Evolutionary conservation across 768 basidiomycete genomes (phyloP).

Genomic region (Lactarius sp.): DNA sequence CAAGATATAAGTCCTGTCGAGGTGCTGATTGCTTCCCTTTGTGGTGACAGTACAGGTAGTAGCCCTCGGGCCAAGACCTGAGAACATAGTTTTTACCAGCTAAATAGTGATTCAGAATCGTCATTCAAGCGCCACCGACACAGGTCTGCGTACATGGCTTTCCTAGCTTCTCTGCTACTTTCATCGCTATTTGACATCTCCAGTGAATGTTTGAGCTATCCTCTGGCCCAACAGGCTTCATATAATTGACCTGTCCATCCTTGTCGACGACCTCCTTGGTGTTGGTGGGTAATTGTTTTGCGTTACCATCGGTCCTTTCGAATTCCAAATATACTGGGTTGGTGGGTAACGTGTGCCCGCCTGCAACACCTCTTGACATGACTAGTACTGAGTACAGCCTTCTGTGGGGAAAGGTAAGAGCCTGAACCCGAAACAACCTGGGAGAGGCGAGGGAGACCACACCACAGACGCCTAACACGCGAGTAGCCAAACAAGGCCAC

Average conservation of each 20-base stretch:
- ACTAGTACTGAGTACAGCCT: not conserved
- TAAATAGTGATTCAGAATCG: slow-evolving; percentile 27
- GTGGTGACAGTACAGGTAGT: slow-evolving; percentile 69
- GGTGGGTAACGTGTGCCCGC: slow-evolving; percentile 38
- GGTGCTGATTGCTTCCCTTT: slow-evolving; percentile 53
- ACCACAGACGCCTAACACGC: not conserved
- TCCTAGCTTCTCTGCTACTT: slow-evolving; percentile 41
- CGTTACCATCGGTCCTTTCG: slow-evolving; percentile 54
- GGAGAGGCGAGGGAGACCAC: not conserved
- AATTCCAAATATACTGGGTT: slow-evolving; percentile 58
- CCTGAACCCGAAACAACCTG: not conserved
- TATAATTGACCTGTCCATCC: slow-evolving; percentile 69
- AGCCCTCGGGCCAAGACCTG: slow-evolving; percentile 58
- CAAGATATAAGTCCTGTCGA: slow-evolving; percentile 74
- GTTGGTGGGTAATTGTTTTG: slow-evolving; percentile 50
- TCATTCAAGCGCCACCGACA: slow-evolving; percentile 2
- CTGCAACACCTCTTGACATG: slow-evolving; percentile 23
- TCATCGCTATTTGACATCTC: slow-evolving; percentile 39
- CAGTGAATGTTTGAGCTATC: slow-evolving; percentile 53
- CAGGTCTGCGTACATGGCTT: slow-evolving; percentile 43
- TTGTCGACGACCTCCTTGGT: slow-evolving; percentile 48
- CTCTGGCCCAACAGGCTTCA: slow-evolving; percentile 49
- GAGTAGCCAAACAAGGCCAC: not conserved
- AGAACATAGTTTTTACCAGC: slow-evolving; percentile 56
- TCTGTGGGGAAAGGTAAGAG: not conserved